phyloP scores from a whole-genome alignment of 148 eudicot species.

The Suaeda aralocaspica region DNA sequence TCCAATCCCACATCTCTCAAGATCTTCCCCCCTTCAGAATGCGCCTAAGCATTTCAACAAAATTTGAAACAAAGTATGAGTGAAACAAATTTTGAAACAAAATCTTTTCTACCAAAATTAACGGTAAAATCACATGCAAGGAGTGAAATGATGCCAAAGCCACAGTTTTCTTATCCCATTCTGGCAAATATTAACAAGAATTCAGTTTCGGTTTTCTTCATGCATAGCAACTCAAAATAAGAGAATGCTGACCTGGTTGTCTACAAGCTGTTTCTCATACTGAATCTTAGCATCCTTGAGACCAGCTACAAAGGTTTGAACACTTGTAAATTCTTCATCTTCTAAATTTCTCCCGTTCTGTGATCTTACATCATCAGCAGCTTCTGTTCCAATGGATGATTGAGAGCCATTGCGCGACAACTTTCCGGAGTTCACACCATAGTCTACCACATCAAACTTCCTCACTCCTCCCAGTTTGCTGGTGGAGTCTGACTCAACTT shows the following conservation, averaged over 20 bases:
- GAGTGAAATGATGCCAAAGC: neutral
- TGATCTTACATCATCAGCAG: conserved; percentile 44
- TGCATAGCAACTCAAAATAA: neutral
- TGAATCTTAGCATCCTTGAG: conserved; percentile 80
- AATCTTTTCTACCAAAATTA: neutral
- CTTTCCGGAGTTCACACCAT: conserved; percentile 38
- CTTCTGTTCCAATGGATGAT: conserved; percentile 58
- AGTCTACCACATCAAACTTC: conserved; percentile 46
- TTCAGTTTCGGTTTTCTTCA: no score
- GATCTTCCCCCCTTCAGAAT: conserved; percentile 37
- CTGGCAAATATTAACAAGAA: neutral
- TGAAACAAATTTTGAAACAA: conserved; percentile 2
- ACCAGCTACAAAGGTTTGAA: conserved; percentile 74
- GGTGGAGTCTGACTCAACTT: conserved; percentile 46
- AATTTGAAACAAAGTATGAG: neutral
- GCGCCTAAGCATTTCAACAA: conserved; percentile 27
- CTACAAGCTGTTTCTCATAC: conserved; percentile 50
- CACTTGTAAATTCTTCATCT: conserved; percentile 77
- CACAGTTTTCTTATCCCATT: neutral
- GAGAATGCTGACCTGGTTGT: conserved; percentile 47
- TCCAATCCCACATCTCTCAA: conserved; percentile 52
- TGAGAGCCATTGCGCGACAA: conserved; percentile 63
- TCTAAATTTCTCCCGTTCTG: conserved; percentile 30
- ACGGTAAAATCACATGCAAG: neutral
- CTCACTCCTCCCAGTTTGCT: conserved; percentile 61